Percentiles rank a stretch among this genome's conserved stretches.
Conservation (phyloP, 306 rosid species). For the Rosa lucieae region DNA sequence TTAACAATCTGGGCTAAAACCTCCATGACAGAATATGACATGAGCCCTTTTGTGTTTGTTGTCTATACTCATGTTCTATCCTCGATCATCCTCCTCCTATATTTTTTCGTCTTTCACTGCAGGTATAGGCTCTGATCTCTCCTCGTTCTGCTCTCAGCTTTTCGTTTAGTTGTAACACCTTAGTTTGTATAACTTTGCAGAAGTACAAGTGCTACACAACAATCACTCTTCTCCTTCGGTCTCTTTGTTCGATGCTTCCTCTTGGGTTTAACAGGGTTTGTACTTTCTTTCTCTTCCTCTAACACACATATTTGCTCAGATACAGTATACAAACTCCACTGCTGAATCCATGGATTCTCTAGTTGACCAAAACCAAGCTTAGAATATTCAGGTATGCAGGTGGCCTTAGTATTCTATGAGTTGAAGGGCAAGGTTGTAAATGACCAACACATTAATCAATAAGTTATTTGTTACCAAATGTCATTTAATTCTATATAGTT, state of each 20-base stretch:
- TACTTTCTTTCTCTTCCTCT: not conserved
- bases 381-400: conserved; percentile 9
- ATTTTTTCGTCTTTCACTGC: conserved; percentile 47
- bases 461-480: not conserved
- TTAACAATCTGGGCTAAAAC: conserved; percentile 69
- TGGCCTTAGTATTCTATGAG: not conserved
- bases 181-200: not conserved
- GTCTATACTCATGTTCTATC: conserved; percentile 58
- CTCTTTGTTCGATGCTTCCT: conserved; percentile 59
- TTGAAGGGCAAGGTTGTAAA: not conserved
- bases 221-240: conserved; percentile 47
- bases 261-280: conserved; percentile 74
- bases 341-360: conserved; percentile 12
- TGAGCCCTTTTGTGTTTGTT: conserved; percentile 71
- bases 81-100: conserved; percentile 52
- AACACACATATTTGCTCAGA: not conserved
- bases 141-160: not conserved
- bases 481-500: not conserved
- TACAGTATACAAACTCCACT: not conserved
- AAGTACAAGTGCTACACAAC: conserved; percentile 31
- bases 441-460: not conserved
- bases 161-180: not conserved
- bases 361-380: not conserved
- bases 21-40: conserved; percentile 55
- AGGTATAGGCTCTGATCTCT: conserved; percentile 34